These are phyloP conservation scores for Vigna reflexopilosa DNA, from an alignment of 306 rosid genomes.

Conservation along the genomic window DNA sequence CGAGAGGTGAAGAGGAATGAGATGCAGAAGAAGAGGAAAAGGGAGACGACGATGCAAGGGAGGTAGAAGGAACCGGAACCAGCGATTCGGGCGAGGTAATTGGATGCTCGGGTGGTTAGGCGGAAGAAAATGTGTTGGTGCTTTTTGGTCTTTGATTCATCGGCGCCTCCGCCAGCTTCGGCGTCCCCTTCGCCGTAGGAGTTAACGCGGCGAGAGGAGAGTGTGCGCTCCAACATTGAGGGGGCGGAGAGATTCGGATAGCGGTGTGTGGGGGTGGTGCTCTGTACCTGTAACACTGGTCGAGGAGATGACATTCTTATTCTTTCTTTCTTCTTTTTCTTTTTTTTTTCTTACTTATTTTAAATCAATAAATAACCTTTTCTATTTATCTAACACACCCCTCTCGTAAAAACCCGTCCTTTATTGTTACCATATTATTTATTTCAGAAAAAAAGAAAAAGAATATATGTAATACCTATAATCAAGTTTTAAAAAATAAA, in stretches of 20 bases:
- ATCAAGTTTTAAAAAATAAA: no score
- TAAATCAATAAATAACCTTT: no score
- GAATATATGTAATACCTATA: no score
- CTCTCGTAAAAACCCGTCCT: no score
- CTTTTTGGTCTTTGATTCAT: slow-evolving; percentile 74
- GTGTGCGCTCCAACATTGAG: slow-evolving; percentile 67
- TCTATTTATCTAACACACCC: no score
- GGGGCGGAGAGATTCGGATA: slow-evolving; percentile 35
- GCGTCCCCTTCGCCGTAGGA: slow-evolving; percentile 39
- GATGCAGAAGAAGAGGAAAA: slow-evolving; percentile 49
- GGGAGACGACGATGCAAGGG: slow-evolving; percentile 45
- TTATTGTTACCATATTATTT: no score
- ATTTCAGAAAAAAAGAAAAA: no score
- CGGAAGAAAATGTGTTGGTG: slow-evolving; percentile 53
- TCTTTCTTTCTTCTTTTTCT: not conserved
- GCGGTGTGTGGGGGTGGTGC: slow-evolving; percentile 41
- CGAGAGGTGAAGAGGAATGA: slow-evolving; percentile 68
- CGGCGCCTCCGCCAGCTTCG: slow-evolving; percentile 38
- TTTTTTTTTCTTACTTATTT: not conserved
- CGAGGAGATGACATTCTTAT: slow-evolving; percentile 38
- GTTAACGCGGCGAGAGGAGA: slow-evolving; percentile 76
- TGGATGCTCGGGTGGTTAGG: slow-evolving; percentile 56
- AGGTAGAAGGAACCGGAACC: slow-evolving; percentile 50
- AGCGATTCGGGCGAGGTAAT: slow-evolving; percentile 56
- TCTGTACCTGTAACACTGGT: slow-evolving; percentile 18